Percentiles rank a stretch among this genome's conserved stretches.
Conservation (phyloP, 441 rosid species). For the Melastoma candidum region DNA sequence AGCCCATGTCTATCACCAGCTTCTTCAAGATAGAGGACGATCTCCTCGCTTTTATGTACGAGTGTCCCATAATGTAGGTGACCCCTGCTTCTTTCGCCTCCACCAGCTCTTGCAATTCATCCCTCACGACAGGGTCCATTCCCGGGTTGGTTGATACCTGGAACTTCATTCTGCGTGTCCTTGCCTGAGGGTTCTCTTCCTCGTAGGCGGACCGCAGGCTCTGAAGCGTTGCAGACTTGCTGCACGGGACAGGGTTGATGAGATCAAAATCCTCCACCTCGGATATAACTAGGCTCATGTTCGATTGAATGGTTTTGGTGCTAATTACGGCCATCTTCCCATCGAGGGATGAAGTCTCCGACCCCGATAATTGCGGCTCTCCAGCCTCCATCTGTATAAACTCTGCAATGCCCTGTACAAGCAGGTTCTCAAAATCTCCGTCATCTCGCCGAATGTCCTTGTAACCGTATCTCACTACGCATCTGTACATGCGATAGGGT, state of each 20-base stretch:
- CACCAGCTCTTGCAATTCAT: conserved; percentile 8
- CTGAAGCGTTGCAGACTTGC: too few relatives aligned
- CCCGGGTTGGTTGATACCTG: conserved; percentile 3
- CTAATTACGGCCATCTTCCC: conserved; percentile 11
- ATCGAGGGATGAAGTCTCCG: too few relatives aligned
- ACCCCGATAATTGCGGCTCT: too few relatives aligned
- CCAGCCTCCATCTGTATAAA: conserved; percentile 8
- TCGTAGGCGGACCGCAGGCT: too few relatives aligned
- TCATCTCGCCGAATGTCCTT: conserved; percentile 15
- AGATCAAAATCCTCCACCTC: too few relatives aligned
- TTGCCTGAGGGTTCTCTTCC: too few relatives aligned
- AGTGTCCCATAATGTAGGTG: conserved; percentile 14
- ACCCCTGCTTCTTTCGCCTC: conserved; percentile 15
- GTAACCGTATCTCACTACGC: conserved; percentile 17
- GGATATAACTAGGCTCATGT: too few relatives aligned
- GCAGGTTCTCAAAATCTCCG: conserved; percentile 14
- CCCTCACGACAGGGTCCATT: conserved; percentile 4
- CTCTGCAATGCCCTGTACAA: conserved; percentile 12
- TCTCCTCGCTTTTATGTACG: conserved; percentile 10
- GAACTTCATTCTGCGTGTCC: conserved; percentile 9
- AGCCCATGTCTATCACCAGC: conserved; percentile 7
- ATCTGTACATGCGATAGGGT: conserved; percentile 14
- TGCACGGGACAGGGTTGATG: too few relatives aligned
- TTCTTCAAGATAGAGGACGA: conserved; percentile 7
- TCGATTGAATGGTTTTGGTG: neutral